Conservation (phyloP, 1,139 yeast genomes). For the Yueomyces sp. region DNA sequence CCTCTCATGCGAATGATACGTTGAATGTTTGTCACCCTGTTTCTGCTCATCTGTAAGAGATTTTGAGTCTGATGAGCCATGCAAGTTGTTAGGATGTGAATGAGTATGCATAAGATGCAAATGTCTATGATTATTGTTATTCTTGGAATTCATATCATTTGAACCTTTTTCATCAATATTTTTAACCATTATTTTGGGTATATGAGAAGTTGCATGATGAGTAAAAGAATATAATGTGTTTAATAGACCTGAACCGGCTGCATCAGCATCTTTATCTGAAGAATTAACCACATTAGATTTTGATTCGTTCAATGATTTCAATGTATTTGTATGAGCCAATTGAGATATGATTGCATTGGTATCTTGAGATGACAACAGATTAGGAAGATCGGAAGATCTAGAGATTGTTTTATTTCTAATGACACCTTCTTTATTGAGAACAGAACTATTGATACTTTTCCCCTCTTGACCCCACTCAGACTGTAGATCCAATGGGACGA, state of each 20-base stretch:
- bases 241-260: constrained; percentile 4
- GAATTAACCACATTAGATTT: constrained; percentile 3
- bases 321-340: neutral
- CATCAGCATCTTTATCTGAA: constrained; percentile 1
- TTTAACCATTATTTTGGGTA: constrained; percentile 10
- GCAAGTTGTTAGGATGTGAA: neutral
- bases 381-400: neutral
- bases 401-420: neutral
- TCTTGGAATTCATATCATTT: neutral
- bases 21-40: neutral
- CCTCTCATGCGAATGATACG: neutral
- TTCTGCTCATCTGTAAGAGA: neutral
- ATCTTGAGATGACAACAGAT: neutral
- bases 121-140: neutral
- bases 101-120: neutral
- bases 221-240: constrained; percentile 13
- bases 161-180: constrained; percentile 4
- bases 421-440: neutral
- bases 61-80: neutral
- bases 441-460: neutral
- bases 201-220: constrained; percentile 13
- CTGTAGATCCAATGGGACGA: constrained; percentile 3
- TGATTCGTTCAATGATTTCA: neutral
- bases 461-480: neutral
- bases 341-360: neutral